These are phyloP conservation scores for Sanguinoderma infundibulare DNA, from an alignment of 1,284 basidiomycete genomes.

Conservation along the genomic window DNA sequence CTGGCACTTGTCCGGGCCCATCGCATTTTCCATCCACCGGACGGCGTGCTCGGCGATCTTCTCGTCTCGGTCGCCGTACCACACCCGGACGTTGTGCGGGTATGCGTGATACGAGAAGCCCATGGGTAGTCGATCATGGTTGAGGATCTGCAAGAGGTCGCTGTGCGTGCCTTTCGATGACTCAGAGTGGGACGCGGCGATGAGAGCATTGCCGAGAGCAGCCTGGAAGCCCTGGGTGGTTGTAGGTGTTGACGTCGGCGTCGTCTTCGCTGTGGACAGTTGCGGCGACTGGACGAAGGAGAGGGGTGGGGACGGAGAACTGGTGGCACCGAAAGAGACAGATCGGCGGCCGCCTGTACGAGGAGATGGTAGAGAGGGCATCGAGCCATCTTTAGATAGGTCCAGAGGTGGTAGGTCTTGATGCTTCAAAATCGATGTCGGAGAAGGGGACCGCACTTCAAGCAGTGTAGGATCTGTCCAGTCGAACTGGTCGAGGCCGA, in stretches of 20 bases:
- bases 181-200: slow-evolving; percentile 94
- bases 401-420: slow-evolving; percentile 20
- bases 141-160: slow-evolving; percentile 90
- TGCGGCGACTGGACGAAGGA: slow-evolving; percentile 46
- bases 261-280: slow-evolving; percentile 18
- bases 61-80: slow-evolving; percentile 95
- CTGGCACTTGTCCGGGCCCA: slow-evolving; percentile 76
- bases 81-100: slow-evolving; percentile 81
- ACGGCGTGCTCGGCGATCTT: slow-evolving; percentile 89
- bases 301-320: slow-evolving; percentile 46
- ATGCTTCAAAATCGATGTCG: slow-evolving; percentile 11
- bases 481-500: slow-evolving; percentile 61
- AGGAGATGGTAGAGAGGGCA: slow-evolving; percentile 20
- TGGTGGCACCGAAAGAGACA: slow-evolving; percentile 60
- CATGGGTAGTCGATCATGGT: slow-evolving; percentile 85
- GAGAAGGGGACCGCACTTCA: slow-evolving; percentile 32
- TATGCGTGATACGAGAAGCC: slow-evolving; percentile 84
- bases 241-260: slow-evolving; percentile 30
- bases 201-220: slow-evolving; percentile 82
- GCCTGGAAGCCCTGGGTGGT: slow-evolving; percentile 56
- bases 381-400: slow-evolving; percentile 11
- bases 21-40: slow-evolving; percentile 87
- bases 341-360: slow-evolving; percentile 61
- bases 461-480: slow-evolving; percentile 44
- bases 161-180: slow-evolving; percentile 89